Conservation (phyloP, 257 asterid species). For the Solanum raphanifolium region DNA sequence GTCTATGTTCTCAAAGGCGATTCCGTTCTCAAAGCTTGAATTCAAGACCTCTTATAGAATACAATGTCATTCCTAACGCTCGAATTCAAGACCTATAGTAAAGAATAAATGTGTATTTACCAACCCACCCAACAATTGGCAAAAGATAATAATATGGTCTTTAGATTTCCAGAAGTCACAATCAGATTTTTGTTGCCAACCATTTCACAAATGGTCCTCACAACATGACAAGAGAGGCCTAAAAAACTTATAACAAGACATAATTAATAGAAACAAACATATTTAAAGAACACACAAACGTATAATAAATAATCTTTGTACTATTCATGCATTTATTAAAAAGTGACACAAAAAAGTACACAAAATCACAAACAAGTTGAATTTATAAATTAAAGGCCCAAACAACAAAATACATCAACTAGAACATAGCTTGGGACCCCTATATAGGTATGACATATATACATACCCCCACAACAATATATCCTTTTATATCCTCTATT, state of each 20-base stretch:
- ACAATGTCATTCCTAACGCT: background rate
- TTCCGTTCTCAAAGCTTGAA: background rate
- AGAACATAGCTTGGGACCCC: conserved; percentile 6
- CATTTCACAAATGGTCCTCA: background rate
- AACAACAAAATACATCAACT: conserved; percentile 2
- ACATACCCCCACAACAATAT: conserved; percentile 14
- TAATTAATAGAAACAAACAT: background rate
- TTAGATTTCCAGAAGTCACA: conserved; percentile 5
- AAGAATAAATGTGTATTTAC: background rate
- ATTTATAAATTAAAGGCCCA: conserved; percentile 6
- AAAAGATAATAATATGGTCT: background rate
- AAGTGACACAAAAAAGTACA: conserved; percentile 4
- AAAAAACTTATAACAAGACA: background rate
- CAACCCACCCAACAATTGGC: background rate
- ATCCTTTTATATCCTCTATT: conserved; percentile 19
- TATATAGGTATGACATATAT: conserved; percentile 19
- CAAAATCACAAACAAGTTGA: conserved; percentile 8
- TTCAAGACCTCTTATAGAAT: background rate
- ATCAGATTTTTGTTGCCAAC: conserved; percentile 11
- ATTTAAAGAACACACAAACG: conserved; percentile 9
- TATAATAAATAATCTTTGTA: background rate
- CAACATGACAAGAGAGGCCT: conserved; percentile 14
- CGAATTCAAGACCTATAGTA: background rate
- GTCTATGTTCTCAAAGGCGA: background rate
- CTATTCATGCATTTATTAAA: conserved; percentile 10